Evolutionary conservation across 768 basidiomycete species (phyloP).

Genomic region (Amyloporia xantha): DNA sequence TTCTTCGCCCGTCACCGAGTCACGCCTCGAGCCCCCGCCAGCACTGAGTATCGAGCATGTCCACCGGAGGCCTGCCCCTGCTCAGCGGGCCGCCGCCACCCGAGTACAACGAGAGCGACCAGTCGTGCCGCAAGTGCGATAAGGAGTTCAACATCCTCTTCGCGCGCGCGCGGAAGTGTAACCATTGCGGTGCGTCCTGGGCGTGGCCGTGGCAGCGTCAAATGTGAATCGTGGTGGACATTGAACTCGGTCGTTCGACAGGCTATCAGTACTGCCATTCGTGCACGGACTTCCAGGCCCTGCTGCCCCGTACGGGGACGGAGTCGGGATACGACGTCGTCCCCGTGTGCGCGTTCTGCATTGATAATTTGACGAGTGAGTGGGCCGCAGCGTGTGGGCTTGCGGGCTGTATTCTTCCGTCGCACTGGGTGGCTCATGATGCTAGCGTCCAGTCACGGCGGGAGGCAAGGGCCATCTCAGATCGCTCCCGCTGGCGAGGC

Average conservation of each 20-base stretch:
- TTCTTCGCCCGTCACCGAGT: too few species aligned
- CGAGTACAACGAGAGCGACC: slow-evolving; percentile 25
- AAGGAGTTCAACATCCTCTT: slow-evolving; percentile 69
- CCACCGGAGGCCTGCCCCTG: slow-evolving; percentile 49
- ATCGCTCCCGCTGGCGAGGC: slow-evolving; percentile 46
- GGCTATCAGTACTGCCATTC: slow-evolving; percentile 68
- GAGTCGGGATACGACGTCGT: slow-evolving; percentile 58
- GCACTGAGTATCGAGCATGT: not conserved
- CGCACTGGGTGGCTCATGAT: slow-evolving; percentile 1
- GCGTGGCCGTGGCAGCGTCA: too few species aligned
- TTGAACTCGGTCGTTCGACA: slow-evolving; percentile 22
- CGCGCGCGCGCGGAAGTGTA: slow-evolving; percentile 56
- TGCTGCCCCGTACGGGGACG: slow-evolving; percentile 55
- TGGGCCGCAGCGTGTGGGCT: not conserved
- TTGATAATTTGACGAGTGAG: slow-evolving; percentile 60
- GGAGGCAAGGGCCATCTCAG: slow-evolving; percentile 52
- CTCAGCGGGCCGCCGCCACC: slow-evolving; percentile 65
- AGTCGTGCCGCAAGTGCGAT: slow-evolving; percentile 60
- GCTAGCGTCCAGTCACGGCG: slow-evolving; percentile 52
- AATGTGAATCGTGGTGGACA: not conserved
- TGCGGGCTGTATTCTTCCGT: not conserved
- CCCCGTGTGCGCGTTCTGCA: slow-evolving; percentile 68
- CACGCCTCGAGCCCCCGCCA: too few species aligned
- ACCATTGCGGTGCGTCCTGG: slow-evolving; percentile 60
- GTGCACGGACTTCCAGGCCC: slow-evolving; percentile 70